Conservation (phyloP, 768 basidiomycete genomes). For the Tulasnella sp. region DNA sequence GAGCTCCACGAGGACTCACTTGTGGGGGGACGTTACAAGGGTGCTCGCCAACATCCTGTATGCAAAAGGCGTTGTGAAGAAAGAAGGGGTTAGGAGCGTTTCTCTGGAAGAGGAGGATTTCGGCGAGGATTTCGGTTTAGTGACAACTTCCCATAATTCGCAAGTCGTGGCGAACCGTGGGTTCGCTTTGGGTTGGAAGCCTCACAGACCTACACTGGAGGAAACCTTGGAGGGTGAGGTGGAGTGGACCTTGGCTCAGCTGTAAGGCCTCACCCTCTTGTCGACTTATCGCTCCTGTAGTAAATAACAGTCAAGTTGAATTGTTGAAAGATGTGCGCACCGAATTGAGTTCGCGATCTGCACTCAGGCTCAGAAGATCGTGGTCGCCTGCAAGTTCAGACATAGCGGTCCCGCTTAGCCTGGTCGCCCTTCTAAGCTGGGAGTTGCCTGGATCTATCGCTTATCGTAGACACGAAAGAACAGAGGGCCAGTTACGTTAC, state of each 20-base stretch:
- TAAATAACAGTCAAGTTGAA: background rate
- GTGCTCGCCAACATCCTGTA: constrained; percentile 30
- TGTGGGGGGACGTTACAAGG: constrained; percentile 34
- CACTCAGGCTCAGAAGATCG: too few species aligned
- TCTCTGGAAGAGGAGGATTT: background rate
- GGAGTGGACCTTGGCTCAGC: background rate
- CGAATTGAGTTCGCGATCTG: too few species aligned
- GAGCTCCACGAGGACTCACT: constrained; percentile 36
- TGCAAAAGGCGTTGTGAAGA: constrained; percentile 25
- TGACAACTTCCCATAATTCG: constrained; percentile 38
- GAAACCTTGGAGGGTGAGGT: background rate
- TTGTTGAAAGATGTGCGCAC: too few species aligned
- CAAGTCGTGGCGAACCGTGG: constrained; percentile 37
- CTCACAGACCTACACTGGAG: background rate
- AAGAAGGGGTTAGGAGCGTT: constrained; percentile 17
- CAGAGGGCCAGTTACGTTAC: background rate
- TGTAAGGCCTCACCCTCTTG: background rate
- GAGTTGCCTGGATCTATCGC: background rate
- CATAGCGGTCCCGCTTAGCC: too few species aligned
- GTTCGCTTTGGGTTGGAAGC: constrained; percentile 36
- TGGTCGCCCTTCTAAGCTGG: too few species aligned
- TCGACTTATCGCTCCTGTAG: background rate
- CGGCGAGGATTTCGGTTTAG: constrained; percentile 23
- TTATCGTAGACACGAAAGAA: background rate
- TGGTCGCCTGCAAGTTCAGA: too few species aligned